These are phyloP conservation scores for Tulasnella sp. DNA, from an alignment of 768 basidiomycete genomes.

Conservation along the genomic window DNA sequence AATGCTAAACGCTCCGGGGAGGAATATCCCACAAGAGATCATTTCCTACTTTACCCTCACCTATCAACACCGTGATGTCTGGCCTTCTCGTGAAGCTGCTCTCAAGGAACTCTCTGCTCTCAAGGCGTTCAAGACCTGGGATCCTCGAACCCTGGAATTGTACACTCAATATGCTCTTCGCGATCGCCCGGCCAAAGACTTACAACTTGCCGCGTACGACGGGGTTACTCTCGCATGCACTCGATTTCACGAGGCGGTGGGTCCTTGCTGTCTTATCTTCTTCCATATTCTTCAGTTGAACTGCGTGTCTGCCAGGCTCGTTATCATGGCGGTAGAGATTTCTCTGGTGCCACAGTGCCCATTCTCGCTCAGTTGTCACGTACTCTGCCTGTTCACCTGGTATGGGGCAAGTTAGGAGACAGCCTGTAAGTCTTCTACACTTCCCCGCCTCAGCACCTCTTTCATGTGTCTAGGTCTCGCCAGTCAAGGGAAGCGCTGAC, in stretches of 20 bases:
- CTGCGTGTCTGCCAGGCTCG: constrained; percentile 13
- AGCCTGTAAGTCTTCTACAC: background rate
- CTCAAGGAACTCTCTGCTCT: background rate
- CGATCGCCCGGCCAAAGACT: background rate
- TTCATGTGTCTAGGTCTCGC: background rate
- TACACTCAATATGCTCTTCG: constrained; percentile 3
- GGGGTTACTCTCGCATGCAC: constrained; percentile 10
- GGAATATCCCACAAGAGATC: too few species aligned
- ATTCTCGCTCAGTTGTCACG: background rate
- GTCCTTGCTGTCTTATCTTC: too few species aligned
- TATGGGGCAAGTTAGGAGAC: background rate
- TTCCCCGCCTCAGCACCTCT: too few species aligned
- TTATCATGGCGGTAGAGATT: background rate
- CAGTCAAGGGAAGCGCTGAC: background rate
- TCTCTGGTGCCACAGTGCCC: background rate
- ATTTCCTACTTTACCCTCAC: background rate
- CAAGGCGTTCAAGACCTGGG: constrained; percentile 9
- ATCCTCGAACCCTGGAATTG: constrained; percentile 3
- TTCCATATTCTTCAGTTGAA: background rate
- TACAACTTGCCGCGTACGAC: background rate
- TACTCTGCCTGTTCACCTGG: background rate
- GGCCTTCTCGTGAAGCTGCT: constrained; percentile 11
- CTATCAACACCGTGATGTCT: constrained; percentile 12
- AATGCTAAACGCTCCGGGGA: constrained; percentile 9
- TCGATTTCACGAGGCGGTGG: constrained; percentile 10